Evolutionary conservation across 345 rosid species (phyloP).

Genomic region (Tarenaya hassleriana): DNA sequence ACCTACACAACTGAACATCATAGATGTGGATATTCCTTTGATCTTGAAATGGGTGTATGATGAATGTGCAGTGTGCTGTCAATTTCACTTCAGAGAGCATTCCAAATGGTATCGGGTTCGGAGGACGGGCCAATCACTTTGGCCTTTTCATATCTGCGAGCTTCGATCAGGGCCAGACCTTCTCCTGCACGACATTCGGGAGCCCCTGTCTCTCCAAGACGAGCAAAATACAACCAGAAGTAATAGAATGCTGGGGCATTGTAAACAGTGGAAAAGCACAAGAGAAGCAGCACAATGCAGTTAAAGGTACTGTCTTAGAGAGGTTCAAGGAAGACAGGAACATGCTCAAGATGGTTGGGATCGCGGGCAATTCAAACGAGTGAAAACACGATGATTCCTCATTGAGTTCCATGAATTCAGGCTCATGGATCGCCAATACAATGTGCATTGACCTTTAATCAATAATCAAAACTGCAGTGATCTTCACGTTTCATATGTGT

Average conservation of each 20-base stretch:
- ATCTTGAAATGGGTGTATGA: too few species aligned
- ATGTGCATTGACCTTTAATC: background rate
- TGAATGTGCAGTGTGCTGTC: constrained; percentile 63
- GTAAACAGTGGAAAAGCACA: constrained; percentile 30
- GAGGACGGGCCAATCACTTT: constrained; percentile 69
- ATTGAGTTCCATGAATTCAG: background rate
- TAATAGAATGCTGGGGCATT: constrained; percentile 87
- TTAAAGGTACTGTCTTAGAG: constrained; percentile 52
- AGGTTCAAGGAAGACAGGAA: constrained; percentile 82
- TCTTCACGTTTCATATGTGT: too few species aligned
- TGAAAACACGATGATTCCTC: too few species aligned
- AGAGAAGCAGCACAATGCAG: constrained; percentile 36
- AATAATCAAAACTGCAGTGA: too few species aligned
- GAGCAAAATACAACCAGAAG: constrained; percentile 50
- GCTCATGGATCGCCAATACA: background rate
- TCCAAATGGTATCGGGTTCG: constrained; percentile 92
- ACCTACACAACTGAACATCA: too few species aligned
- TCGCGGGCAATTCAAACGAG: constrained; percentile 70
- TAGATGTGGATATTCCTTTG: too few species aligned
- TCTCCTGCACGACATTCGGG: constrained; percentile 64
- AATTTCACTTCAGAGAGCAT: constrained; percentile 83
- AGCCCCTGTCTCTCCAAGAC: constrained; percentile 69
- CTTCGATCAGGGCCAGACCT: constrained; percentile 77
- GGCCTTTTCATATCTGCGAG: constrained; percentile 73
- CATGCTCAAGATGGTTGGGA: constrained; percentile 85